Evolutionary conservation across 768 basidiomycete genomes (phyloP).

Genomic region (Cystobasidium ongulense): DNA sequence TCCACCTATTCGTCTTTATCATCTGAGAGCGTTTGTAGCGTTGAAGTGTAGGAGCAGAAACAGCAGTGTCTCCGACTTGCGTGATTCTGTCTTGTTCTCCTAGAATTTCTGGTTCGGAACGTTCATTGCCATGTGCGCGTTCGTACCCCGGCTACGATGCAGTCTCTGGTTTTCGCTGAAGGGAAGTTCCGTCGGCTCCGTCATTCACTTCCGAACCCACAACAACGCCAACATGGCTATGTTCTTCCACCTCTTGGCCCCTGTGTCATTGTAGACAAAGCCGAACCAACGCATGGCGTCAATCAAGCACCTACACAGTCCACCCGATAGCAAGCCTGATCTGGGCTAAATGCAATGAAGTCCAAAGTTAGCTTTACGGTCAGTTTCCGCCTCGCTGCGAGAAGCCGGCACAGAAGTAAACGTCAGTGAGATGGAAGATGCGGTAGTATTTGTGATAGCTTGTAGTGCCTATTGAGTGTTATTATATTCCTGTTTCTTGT

Average conservation of each 20-base stretch:
- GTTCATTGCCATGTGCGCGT: not conserved
- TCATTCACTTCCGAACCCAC: slow-evolving; percentile 20
- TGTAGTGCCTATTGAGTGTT: no score
- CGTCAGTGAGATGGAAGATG: no score
- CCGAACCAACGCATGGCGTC: no score
- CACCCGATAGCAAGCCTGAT: no score
- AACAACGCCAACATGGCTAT: slow-evolving; percentile 19
- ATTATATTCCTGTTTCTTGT: no score
- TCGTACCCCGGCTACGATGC: not conserved
- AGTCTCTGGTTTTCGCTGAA: slow-evolving; percentile 11
- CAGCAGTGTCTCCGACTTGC: not conserved
- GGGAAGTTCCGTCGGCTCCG: slow-evolving; percentile 12
- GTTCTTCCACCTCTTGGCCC: slow-evolving; percentile 18
- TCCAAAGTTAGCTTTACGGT: no score
- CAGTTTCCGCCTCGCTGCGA: no score
- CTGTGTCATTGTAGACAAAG: no score
- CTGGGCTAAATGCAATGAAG: no score
- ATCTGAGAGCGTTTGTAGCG: not conserved
- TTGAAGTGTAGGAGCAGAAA: not conserved
- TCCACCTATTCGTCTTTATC: not conserved
- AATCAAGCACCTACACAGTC: no score
- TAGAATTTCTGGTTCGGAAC: not conserved
- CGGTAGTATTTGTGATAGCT: no score
- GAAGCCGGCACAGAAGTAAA: no score
- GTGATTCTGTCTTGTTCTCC: slow-evolving; percentile 1